Conservation (phyloP, 176 grass and related monocot genomes). For the Phyllostachys edulis region DNA sequence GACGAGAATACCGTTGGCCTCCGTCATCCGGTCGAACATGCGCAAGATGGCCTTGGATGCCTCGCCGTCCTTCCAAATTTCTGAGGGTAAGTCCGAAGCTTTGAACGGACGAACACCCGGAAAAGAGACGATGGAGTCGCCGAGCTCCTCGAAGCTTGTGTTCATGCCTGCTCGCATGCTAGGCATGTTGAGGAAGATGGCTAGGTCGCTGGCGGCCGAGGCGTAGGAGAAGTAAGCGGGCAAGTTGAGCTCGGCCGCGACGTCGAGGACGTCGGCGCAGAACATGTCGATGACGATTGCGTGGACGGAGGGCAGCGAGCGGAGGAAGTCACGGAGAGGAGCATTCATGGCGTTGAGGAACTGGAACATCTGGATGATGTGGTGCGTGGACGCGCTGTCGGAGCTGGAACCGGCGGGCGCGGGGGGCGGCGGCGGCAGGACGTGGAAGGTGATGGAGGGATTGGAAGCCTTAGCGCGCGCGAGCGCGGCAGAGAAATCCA, state of each 20-base stretch:
- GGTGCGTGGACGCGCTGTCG: background rate
- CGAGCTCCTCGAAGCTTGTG: background rate
- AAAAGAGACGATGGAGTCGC: background rate
- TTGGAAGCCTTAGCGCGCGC: conserved; percentile 11
- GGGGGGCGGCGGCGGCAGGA: conserved; percentile 3
- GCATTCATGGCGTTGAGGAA: conserved; percentile 34
- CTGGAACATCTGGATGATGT: background rate
- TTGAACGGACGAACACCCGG: conserved; percentile 39
- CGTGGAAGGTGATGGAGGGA: conserved; percentile 45
- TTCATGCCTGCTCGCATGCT: background rate
- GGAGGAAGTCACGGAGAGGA: conserved; percentile 48
- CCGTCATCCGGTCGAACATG: background rate
- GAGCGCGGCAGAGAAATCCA: background rate
- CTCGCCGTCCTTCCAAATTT: background rate
- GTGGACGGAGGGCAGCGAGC: conserved; percentile 26
- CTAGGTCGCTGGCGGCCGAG: conserved; percentile 28
- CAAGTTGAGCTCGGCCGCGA: conserved; percentile 38
- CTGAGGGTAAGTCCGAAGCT: background rate
- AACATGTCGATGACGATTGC: conserved; percentile 68
- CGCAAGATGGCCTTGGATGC: background rate
- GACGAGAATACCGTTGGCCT: conserved; percentile 44
- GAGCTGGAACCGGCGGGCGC: background rate
- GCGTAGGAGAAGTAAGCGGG: conserved; percentile 46
- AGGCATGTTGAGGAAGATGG: conserved; percentile 36
- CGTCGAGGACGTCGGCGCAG: conserved; percentile 25